Percentiles rank a stretch among this genome's conserved stretches.
These are phyloP conservation scores for Tripterygium wilfordii DNA, from an alignment of 177 flowering plant genomes.

Conservation along the genomic window DNA sequence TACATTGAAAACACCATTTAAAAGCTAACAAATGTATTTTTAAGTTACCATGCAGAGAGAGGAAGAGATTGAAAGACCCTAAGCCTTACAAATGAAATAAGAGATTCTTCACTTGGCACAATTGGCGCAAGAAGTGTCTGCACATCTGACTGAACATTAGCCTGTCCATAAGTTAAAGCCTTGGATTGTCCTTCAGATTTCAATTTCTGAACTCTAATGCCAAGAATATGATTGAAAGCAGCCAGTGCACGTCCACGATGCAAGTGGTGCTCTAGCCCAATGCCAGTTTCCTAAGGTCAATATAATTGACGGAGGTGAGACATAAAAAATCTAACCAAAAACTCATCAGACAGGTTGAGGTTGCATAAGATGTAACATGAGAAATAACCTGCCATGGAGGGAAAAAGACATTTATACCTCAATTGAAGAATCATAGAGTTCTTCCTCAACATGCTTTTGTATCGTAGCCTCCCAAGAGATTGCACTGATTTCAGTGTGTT, in stretches of 20 bases:
- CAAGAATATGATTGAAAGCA: constrained; percentile 77
- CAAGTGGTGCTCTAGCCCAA: constrained; percentile 86
- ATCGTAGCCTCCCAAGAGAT: constrained; percentile 90
- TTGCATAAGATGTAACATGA: no score
- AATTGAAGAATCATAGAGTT: constrained; percentile 65
- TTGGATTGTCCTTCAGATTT: constrained; percentile 48
- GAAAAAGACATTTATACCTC: constrained; percentile 33
- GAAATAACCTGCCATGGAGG: no score
- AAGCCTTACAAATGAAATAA: constrained; percentile 67
- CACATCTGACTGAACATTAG: constrained; percentile 72
- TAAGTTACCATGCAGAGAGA: no score
- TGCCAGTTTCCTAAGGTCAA: constrained; percentile 53
- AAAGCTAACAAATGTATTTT: no score
- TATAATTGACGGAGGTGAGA: not conserved
- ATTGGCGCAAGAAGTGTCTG: constrained; percentile 77
- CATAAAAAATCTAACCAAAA: no score
- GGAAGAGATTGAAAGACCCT: not conserved
- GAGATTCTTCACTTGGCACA: constrained; percentile 61
- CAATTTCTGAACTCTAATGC: constrained; percentile 52
- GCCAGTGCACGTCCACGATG: constrained; percentile 96
- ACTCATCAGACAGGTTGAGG: no score
- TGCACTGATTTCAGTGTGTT: constrained; percentile 54
- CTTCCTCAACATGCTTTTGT: constrained; percentile 82
- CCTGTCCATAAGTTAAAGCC: constrained; percentile 42
- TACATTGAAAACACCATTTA: not conserved